Evolutionary conservation across 352 stramenopile genomes (phyloP).

Genomic region (Globisporangium mamillatum): DNA sequence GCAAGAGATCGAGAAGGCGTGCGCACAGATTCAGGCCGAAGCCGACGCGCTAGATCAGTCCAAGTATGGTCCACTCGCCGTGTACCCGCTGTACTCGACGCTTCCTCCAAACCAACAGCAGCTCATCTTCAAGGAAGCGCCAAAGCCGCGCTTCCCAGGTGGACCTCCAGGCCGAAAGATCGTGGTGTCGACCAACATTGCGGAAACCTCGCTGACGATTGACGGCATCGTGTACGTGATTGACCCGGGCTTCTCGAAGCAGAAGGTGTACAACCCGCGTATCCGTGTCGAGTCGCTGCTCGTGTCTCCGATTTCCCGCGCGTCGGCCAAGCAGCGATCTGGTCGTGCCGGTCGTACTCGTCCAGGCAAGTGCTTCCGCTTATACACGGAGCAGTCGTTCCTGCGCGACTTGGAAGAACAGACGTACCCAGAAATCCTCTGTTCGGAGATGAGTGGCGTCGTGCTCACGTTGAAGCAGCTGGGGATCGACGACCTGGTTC

Average conservation of each 20-base stretch:
- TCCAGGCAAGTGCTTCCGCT: constrained; percentile 93
- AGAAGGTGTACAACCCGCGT: constrained; percentile 99
- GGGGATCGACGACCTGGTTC: constrained; percentile 98
- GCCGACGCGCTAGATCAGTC: constrained; percentile 88
- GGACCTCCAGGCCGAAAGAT: constrained; percentile 93
- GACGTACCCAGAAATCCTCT: constrained; percentile 98
- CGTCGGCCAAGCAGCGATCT: constrained; percentile 92
- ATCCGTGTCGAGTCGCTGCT: constrained; percentile 98
- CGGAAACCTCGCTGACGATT: constrained; percentile 99
- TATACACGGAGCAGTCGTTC: constrained; percentile 99
- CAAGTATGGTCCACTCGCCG: constrained; percentile 93
- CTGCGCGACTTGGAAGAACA: constrained; percentile 97
- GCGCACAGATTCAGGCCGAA: constrained; percentile 85
- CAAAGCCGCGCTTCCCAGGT: constrained; percentile 80
- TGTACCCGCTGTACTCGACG: constrained; percentile 97
- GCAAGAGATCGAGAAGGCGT: constrained; percentile 98
- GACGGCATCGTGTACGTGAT: constrained; percentile 99
- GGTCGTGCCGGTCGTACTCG: constrained; percentile 91
- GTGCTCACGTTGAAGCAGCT: constrained; percentile 98
- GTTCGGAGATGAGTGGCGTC: constrained; percentile 94
- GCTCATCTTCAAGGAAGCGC: constrained; percentile 98
- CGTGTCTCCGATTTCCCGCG: constrained; percentile 96
- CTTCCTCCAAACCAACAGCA: constrained; percentile 98
- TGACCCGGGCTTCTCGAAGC: constrained; percentile 99
- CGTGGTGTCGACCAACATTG: constrained; percentile 99